Conservation (phyloP, 208 protist genomes). For the Leishmania martiniquensis region DNA sequence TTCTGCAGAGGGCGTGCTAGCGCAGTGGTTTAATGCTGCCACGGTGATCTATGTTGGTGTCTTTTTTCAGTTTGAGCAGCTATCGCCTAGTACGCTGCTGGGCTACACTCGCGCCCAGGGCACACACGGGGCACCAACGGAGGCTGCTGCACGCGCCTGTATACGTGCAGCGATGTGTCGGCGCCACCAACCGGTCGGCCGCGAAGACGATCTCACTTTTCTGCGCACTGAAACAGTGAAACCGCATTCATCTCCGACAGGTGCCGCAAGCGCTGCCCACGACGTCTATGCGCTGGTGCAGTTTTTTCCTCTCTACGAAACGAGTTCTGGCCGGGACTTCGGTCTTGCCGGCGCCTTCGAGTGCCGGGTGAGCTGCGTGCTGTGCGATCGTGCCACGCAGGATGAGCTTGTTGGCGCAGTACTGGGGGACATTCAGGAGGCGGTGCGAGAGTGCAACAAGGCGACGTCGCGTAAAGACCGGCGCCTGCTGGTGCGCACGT, state of each 20-base stretch:
- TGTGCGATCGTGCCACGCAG: constrained; percentile 35
- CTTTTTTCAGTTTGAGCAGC: constrained; percentile 55
- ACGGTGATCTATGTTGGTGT: constrained; percentile 57
- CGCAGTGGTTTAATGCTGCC: constrained; percentile 65
- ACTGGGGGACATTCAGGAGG: constrained; percentile 24
- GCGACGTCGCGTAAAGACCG: constrained; percentile 20
- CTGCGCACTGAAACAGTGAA: constrained; percentile 24
- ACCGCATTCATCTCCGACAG: neutral
- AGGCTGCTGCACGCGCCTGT: constrained; percentile 32
- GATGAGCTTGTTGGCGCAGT: constrained; percentile 21
- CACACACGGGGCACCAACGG: constrained; percentile 25
- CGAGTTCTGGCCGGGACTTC: constrained; percentile 16
- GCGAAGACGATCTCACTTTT: constrained; percentile 54
- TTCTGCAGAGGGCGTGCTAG: constrained; percentile 47
- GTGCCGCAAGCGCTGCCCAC: neutral
- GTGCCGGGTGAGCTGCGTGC: constrained; percentile 76
- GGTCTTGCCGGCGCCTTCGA: constrained; percentile 66
- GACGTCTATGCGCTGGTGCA: constrained; percentile 57
- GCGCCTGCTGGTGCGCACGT: constrained; percentile 29
- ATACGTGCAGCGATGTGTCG: constrained; percentile 43
- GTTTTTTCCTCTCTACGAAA: constrained; percentile 60
- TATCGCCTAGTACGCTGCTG: constrained; percentile 20
- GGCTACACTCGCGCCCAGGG: constrained; percentile 16
- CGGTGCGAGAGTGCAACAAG: constrained; percentile 27
- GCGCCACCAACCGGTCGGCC: constrained; percentile 42